Evolutionary conservation across 2,329 filamentous ascomycete species (phyloP).

Genomic region (Davidsoniella eucalypti): DNA sequence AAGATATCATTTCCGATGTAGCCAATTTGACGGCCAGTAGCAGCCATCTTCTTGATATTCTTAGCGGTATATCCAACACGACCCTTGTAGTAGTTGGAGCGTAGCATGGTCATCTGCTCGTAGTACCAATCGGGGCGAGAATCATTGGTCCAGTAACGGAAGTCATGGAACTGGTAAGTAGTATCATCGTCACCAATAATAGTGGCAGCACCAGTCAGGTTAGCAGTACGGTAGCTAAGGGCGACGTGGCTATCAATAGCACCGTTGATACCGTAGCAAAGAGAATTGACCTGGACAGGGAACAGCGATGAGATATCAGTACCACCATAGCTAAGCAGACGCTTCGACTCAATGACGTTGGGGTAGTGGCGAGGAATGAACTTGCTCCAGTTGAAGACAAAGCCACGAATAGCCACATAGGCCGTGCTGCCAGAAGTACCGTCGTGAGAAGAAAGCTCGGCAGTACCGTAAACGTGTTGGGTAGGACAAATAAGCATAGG

Average conservation of each 20-base stretch:
- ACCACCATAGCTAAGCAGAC: conserved; percentile 63
- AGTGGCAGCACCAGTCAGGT: conserved; percentile 50
- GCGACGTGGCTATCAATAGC: conserved; percentile 53
- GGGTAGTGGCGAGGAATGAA: conserved; percentile 72
- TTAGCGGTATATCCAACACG: conserved; percentile 66
- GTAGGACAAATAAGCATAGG: conserved; percentile 78
- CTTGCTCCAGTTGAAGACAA: conserved; percentile 66
- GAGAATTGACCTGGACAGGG: conserved; percentile 81
- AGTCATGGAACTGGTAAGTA: conserved; percentile 80
- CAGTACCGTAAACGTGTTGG: conserved; percentile 69
- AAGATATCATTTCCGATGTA: conserved; percentile 71
- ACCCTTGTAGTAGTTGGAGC: conserved; percentile 68
- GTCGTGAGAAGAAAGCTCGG: conserved; percentile 58
- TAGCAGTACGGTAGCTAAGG: conserved; percentile 66
- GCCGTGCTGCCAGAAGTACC: conserved; percentile 49
- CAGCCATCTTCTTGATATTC: conserved; percentile 56
- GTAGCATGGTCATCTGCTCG: conserved; percentile 69
- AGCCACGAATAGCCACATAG: conserved; percentile 71
- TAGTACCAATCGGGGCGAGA: conserved; percentile 81
- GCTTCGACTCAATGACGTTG: conserved; percentile 36
- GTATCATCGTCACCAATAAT: conserved; percentile 50
- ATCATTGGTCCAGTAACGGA: conserved; percentile 70
- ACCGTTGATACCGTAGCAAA: conserved; percentile 65
- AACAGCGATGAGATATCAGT: conserved; percentile 78
- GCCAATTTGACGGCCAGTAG: conserved; percentile 48